These are phyloP conservation scores for Citrullus mucosospermus DNA, from an alignment of 306 rosid species.

Conservation along the genomic window DNA sequence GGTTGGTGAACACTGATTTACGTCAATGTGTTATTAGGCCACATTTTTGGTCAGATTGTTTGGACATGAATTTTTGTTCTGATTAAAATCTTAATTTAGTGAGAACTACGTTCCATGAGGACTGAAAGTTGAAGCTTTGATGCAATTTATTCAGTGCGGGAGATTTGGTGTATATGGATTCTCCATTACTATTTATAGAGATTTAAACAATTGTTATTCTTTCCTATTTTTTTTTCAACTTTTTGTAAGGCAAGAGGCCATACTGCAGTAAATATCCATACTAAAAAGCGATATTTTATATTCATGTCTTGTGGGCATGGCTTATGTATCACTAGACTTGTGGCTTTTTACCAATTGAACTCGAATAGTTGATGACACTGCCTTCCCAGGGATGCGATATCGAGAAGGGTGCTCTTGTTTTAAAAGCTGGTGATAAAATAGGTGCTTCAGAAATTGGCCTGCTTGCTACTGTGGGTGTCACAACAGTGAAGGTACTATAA, in stretches of 20 bases:
- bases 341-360: not conserved
- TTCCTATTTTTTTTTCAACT: not conserved
- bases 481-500: constrained; percentile 52
- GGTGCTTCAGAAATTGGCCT: constrained; percentile 87
- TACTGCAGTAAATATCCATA: not conserved
- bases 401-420: constrained; percentile 49
- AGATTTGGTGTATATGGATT: not conserved
- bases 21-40: not conserved
- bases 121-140: not conserved
- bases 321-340: not conserved
- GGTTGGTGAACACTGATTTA: not conserved
- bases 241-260: not conserved
- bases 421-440: constrained; percentile 66
- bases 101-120: not conserved
- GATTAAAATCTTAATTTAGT: not conserved
- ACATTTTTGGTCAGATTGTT: not conserved
- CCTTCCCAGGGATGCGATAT: constrained; percentile 62
- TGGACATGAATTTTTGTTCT: not conserved
- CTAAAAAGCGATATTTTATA: not conserved
- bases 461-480: constrained; percentile 82
- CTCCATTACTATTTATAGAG: not conserved
- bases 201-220: not conserved
- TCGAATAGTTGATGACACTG: constrained; percentile 10
- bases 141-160: not conserved
- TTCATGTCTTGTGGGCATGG: not conserved